Conservation (phyloP, 2,329 filamentous ascomycete genomes). For the Fusarium equiseti region DNA sequence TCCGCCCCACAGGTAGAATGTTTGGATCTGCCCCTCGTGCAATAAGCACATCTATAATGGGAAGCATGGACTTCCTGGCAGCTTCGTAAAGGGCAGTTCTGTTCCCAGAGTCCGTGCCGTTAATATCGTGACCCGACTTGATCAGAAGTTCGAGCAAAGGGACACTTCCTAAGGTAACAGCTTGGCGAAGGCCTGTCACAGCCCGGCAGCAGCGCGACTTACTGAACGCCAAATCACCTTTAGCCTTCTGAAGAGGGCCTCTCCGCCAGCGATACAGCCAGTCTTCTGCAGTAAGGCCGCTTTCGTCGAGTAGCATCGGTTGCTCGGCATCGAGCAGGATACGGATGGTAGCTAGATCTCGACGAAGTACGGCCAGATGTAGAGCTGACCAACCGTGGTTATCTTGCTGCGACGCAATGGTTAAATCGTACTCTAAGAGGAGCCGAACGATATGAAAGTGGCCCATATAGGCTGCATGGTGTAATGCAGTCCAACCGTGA, state of each 20-base stretch:
- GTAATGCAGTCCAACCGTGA: background rate
- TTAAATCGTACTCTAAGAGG: background rate
- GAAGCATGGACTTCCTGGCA: background rate
- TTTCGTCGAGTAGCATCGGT: background rate
- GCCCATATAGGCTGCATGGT: background rate
- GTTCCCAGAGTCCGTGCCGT: background rate
- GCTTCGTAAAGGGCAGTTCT: conserved; percentile 8
- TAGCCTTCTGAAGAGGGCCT: background rate
- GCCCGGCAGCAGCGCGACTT: background rate
- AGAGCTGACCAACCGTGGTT: background rate
- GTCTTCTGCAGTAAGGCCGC: background rate
- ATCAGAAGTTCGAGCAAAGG: background rate
- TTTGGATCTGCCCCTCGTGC: background rate
- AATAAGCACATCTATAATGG: background rate
- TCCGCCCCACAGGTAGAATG: background rate
- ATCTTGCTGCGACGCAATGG: background rate
- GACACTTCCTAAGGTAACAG: background rate
- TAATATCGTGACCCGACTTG: background rate
- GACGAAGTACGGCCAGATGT: background rate
- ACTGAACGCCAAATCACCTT: background rate
- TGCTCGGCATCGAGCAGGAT: background rate
- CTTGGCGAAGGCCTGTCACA: background rate
- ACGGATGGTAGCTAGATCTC: background rate
- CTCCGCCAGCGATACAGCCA: background rate
- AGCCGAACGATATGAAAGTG: background rate